A percentile compares a stretch with the other conserved stretches of the same genome.
These are phyloP conservation scores for Ganoderma lucidum DNA, from an alignment of 1,284 basidiomycete species.

Conservation along the genomic window DNA sequence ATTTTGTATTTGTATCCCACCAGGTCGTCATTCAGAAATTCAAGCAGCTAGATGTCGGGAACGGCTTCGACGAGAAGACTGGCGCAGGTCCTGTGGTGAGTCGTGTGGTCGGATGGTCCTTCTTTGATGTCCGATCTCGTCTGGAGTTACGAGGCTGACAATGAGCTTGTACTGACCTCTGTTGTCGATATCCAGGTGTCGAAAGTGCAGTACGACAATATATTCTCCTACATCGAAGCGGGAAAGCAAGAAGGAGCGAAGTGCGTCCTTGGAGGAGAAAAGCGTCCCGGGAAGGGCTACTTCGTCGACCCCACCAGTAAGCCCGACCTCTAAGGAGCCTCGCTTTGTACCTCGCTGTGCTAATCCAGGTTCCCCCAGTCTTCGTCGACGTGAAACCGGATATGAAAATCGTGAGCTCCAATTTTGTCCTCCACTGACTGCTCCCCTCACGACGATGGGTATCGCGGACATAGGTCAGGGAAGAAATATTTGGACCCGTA, in stretches of 20 bases:
- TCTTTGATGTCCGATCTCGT: not conserved
- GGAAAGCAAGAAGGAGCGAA: constrained; percentile 90
- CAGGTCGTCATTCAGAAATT: constrained; percentile 70
- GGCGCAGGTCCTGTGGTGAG: constrained; percentile 84
- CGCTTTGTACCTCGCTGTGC: not conserved
- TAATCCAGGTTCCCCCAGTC: constrained; percentile 51
- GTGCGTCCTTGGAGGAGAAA: constrained; percentile 81
- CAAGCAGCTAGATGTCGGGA: constrained; percentile 77
- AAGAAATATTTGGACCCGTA: constrained; percentile 92
- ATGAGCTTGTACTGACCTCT: not conserved
- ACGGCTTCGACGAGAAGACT: constrained; percentile 79
- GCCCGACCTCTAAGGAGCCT: constrained; percentile 31
- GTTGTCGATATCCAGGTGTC: constrained; percentile 64
- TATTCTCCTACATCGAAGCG: constrained; percentile 89
- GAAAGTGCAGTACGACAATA: constrained; percentile 86
- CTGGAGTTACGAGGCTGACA: not conserved
- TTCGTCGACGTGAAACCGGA: constrained; percentile 75
- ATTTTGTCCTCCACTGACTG: not conserved
- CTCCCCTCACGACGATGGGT: not conserved
- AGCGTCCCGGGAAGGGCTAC: constrained; percentile 72
- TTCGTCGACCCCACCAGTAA: constrained; percentile 82
- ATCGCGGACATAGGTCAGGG: constrained; percentile 60
- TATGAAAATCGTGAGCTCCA: constrained; percentile 77
- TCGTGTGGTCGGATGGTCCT: not conserved
- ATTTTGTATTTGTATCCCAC: not conserved